Evolutionary conservation across 768 basidiomycete genomes (phyloP).

Genomic region (Tephrocybe sp.): DNA sequence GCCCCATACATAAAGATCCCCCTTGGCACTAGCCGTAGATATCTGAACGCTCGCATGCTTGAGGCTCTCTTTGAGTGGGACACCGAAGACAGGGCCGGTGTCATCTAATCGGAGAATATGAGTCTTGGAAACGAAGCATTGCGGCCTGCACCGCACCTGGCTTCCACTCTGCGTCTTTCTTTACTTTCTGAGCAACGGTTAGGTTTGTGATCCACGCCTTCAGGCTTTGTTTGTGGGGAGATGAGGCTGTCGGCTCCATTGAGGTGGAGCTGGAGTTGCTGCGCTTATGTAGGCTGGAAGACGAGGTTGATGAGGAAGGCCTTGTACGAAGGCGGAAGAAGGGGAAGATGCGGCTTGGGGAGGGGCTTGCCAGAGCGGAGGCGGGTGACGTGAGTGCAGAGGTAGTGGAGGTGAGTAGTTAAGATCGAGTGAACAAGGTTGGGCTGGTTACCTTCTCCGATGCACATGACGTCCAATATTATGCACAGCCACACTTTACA

Average conservation of each 20-base stretch:
- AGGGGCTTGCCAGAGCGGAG: conserved; percentile 18
- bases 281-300: conserved; percentile 8
- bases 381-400: background rate
- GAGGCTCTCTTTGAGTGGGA: conserved; percentile 79
- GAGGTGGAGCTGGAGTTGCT: conserved; percentile 9
- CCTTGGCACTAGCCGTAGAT: conserved; percentile 79
- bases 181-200: conserved; percentile 58
- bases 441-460: conserved; percentile 10
- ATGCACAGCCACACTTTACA: conserved; percentile 17
- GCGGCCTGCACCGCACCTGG: conserved; percentile 32
- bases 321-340: conserved; percentile 13
- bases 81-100: conserved; percentile 66
- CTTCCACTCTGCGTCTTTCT: conserved; percentile 48
- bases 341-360: conserved; percentile 12
- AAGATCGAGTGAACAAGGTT: conserved; percentile 1
- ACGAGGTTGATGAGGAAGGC: background rate
- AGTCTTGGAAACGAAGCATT: background rate
- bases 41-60: conserved; percentile 91
- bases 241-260: conserved; percentile 22
- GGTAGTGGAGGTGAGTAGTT: conserved; percentile 1
- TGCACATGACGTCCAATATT: conserved; percentile 19
- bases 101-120: conserved; percentile 8
- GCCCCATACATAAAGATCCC: conserved; percentile 87
- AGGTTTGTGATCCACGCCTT: conserved; percentile 86
- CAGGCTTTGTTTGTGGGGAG: conserved; percentile 51